Percentiles rank a stretch among this genome's conserved stretches.
Conservation (phyloP, 2,329 filamentous ascomycete species). For the Clarireedia hainanense region DNA sequence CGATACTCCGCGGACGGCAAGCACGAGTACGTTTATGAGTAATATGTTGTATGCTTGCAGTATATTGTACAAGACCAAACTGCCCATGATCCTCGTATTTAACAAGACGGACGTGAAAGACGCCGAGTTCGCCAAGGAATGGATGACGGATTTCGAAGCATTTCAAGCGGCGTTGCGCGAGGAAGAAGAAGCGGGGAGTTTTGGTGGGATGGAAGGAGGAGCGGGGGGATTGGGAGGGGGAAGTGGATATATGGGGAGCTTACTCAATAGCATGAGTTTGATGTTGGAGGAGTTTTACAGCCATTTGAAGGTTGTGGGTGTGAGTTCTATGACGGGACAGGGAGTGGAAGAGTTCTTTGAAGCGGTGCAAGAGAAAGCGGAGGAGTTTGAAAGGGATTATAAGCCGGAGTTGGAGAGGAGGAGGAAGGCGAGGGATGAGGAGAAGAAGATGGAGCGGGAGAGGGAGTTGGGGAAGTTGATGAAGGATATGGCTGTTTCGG, state of each 20-base stretch:
- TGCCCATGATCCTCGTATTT: slow-evolving; percentile 98
- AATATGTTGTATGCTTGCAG: slow-evolving; percentile 99
- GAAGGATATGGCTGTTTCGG: slow-evolving; percentile 73
- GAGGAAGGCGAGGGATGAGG: slow-evolving; percentile 64
- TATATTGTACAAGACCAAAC: slow-evolving; percentile 96
- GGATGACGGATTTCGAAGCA: slow-evolving; percentile 98
- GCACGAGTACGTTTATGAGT: slow-evolving; percentile 96
- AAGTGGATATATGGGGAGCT: slow-evolving; percentile 90
- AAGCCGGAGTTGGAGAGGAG: slow-evolving; percentile 81
- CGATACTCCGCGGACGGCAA: slow-evolving; percentile 87
- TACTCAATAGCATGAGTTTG: slow-evolving; percentile 95
- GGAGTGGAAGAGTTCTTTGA: slow-evolving; percentile 92
- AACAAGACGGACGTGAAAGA: slow-evolving; percentile 98
- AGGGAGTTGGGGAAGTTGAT: slow-evolving; percentile 87
- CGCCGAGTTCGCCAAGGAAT: slow-evolving; percentile 86
- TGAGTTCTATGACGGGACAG: slow-evolving; percentile 85
- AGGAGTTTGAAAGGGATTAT: slow-evolving; percentile 87
- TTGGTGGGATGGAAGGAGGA: slow-evolving; percentile 62
- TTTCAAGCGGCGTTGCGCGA: slow-evolving; percentile 79
- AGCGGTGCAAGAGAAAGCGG: slow-evolving; percentile 76
- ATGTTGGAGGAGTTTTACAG: slow-evolving; percentile 97
- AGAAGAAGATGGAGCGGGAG: slow-evolving; percentile 64
- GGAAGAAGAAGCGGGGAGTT: slow-evolving; percentile 72
- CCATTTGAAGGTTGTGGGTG: slow-evolving; percentile 84
- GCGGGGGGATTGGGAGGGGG: slow-evolving; percentile 55